A percentile compares a stretch with the other conserved stretches of the same genome.
phyloP scores from a whole-genome alignment of 164 flowering plant species.

The Echeveria elegans region DNA sequence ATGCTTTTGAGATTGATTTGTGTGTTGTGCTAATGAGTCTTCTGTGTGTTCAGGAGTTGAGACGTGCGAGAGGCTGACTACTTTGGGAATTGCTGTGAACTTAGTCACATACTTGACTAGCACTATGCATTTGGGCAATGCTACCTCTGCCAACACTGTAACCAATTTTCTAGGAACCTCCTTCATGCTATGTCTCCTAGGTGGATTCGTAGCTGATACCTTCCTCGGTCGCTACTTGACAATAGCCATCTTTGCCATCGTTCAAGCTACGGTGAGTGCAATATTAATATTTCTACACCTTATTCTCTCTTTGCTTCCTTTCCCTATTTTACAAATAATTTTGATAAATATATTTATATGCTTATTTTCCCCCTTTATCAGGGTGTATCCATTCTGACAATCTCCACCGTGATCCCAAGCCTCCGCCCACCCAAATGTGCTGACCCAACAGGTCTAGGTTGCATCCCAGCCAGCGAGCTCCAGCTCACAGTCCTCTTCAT shows the following conservation, averaged over 20 bases:
- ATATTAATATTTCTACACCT: neutral
- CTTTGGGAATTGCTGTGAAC: slow-evolving; percentile 84
- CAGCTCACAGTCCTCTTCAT: slow-evolving; percentile 56
- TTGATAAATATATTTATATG: neutral
- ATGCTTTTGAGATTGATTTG: no score
- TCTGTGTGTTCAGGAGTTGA: slow-evolving; percentile 46
- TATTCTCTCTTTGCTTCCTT: neutral
- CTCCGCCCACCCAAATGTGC: slow-evolving; percentile 71
- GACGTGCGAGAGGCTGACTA: slow-evolving; percentile 65
- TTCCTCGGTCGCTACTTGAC: slow-evolving; percentile 90
- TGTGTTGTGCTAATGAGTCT: no score
- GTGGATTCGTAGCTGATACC: slow-evolving; percentile 90
- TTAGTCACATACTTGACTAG: slow-evolving; percentile 78
- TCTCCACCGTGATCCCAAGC: slow-evolving; percentile 64
- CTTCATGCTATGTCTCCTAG: slow-evolving; percentile 82
- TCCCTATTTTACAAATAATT: neutral
- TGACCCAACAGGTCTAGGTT: slow-evolving; percentile 14
- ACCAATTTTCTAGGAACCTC: slow-evolving; percentile 93
- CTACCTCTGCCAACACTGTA: slow-evolving; percentile 70
- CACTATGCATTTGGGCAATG: slow-evolving; percentile 85
- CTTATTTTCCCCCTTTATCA: slow-evolving; percentile 9
- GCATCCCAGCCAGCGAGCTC: slow-evolving; percentile 43
- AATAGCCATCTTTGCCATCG: slow-evolving; percentile 66
- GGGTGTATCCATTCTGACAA: slow-evolving; percentile 84
- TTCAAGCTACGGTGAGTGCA: slow-evolving; percentile 65